Base-by-base conservation (phyloP, 768 basidiomycete genomes). In the Amanita subjunquillea region DNA sequence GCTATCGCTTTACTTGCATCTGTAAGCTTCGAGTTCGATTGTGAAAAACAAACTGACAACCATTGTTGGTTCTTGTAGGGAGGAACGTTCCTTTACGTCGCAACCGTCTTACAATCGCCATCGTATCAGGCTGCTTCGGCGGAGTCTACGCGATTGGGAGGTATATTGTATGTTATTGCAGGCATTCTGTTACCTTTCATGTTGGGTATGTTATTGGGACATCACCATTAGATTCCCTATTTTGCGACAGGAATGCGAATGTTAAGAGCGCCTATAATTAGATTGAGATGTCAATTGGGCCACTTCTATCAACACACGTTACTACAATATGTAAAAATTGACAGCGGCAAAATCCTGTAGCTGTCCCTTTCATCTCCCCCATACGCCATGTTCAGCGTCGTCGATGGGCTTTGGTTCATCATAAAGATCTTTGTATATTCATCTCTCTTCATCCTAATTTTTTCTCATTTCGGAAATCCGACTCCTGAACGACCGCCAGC, bases 11-110 rank as follows among this genome's bases (percentile, higher is more conserved):
- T 98, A 34, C 72, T 97, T 6, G 74, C 95, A 59, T 95, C 92
- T 12, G 93, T 94, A 59, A 61, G 83, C 70, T 20, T 8, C 15
- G 30, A 12, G 25, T 23, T 30, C 29, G 30, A 27, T 20, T 53
- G 10, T 9, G 7, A 13, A 37, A 15, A 27, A 43, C 7, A 13
- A 12, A 5, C 13, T 45, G 20, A n/a, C 29, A 34, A 36, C 13
- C 12, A 17, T n/a, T 48, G 23, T 32, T 30, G 7, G 41, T 49
- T 61, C 59, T 46, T 25, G 15, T 45, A 93, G 90, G 93, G 90
- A 42, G 93, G 93, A 7, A 92, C 91, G 3, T 96, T 96, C 69
- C 73, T 97, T 37, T 96, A 95, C 62, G 94, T 97, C 7, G 91
- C 93, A 1, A 92, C 92, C 1, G 85, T 91, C 38, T 72, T 92